These are phyloP conservation scores for Exophiala mesophila DNA, from an alignment of 2,329 filamentous ascomycete genomes.

Conservation along the genomic window DNA sequence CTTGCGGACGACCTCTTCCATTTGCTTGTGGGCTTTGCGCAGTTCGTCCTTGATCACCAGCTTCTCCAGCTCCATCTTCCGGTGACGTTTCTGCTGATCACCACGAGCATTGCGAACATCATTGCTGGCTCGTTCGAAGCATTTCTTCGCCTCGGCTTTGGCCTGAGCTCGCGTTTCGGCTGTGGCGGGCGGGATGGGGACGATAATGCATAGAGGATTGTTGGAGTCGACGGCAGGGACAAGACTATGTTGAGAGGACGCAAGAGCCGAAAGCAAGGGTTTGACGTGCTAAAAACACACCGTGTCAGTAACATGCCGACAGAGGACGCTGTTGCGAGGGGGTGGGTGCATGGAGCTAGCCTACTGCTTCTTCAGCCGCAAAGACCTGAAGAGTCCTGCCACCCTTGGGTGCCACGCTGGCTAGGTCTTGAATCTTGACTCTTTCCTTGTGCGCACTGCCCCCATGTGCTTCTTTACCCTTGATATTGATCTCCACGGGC, in stretches of 20 bases:
- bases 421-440: conserved; percentile 56
- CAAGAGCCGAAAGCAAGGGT: conserved; percentile 40
- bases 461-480: conserved; percentile 45
- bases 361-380: conserved; percentile 59
- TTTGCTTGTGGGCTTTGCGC: conserved; percentile 42
- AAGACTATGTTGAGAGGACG: conserved; percentile 39
- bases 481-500: conserved; percentile 55
- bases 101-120: conserved; percentile 40
- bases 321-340: too few species aligned
- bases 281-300: conserved; percentile 43
- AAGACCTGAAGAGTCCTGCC: conserved; percentile 57
- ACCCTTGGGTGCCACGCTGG: conserved; percentile 62
- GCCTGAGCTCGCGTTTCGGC: conserved; percentile 43
- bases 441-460: conserved; percentile 31
- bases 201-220: conserved; percentile 42
- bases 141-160: conserved; percentile 36
- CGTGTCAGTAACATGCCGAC: too few species aligned
- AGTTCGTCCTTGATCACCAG: conserved; percentile 42
- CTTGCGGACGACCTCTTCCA: conserved; percentile 45
- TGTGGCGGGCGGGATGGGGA: conserved; percentile 44
- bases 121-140: conserved; percentile 39
- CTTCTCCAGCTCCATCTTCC: conserved; percentile 42
- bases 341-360: too few species aligned
- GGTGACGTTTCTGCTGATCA: conserved; percentile 41
- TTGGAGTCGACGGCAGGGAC: conserved; percentile 40